Evolutionary conservation across 2,329 filamentous ascomycete genomes (phyloP).

Genomic region (Verticillium nubilum): DNA sequence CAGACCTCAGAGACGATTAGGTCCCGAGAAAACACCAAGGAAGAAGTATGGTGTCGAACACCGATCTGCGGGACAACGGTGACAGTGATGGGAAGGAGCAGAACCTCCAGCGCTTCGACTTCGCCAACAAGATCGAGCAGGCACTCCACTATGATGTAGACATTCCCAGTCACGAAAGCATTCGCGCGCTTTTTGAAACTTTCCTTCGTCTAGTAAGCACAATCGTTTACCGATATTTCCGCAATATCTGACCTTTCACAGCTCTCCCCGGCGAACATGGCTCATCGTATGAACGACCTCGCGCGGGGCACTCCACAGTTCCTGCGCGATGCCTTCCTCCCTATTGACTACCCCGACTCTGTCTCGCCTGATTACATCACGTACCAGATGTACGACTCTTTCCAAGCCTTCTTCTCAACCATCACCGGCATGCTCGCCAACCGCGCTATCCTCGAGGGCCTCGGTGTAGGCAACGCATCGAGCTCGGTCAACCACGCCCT

Average conservation of each 20-base stretch:
- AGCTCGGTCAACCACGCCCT: constrained; percentile 77
- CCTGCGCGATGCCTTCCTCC: constrained; percentile 64
- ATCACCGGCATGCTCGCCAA: constrained; percentile 77
- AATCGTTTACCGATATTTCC: too few species aligned
- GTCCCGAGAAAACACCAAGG: too few species aligned
- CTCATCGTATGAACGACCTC: neutral
- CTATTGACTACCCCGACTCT: constrained; percentile 81
- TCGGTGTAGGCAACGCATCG: constrained; percentile 78
- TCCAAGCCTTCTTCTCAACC: constrained; percentile 79
- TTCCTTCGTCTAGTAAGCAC: too few species aligned
- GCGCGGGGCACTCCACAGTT: neutral
- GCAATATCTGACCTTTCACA: neutral
- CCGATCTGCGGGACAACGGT: too few species aligned
- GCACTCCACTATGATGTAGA: too few species aligned
- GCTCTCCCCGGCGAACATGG: neutral
- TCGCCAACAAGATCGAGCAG: too few species aligned
- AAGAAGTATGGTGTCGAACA: too few species aligned
- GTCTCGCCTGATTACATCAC: constrained; percentile 80
- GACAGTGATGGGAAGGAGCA: too few species aligned
- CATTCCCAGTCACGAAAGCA: too few species aligned
- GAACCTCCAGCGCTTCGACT: too few species aligned
- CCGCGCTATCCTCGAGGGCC: constrained; percentile 69
- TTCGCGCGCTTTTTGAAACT: too few species aligned
- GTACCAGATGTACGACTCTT: constrained; percentile 66
- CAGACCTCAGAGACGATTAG: too few species aligned